Base-by-base conservation (phyloP, 129 eudicot genomes). In the Pittosporum tobira region DNA sequence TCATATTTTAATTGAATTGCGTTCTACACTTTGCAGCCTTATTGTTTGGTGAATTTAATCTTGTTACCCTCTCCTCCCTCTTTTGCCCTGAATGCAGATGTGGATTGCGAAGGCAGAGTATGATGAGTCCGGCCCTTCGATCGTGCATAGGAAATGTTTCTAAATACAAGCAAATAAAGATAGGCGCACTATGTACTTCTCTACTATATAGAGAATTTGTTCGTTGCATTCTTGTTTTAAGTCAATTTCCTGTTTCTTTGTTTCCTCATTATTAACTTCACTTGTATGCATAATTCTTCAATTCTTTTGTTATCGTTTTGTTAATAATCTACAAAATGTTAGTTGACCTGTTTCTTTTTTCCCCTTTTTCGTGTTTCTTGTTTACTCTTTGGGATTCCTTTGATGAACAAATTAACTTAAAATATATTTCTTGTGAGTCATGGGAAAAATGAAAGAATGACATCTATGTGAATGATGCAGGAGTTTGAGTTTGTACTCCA, bases 141-240 rank as follows among this genome's bases (percentile, higher is more conserved):
- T 82, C 59, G 84, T 82, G 67, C 89, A 78, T 75, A 72, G 89
- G 79, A 82, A 78, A 62, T 81, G 88, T 54, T 81, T 77, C 88
- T 81, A 61, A 82, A 15, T 31, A 28, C 11, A 21, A 53, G 42
- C 47, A 21, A 28, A 12, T 43, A 12, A 1, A 36, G 28, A 52
- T 8, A 26, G 29, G 50, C 38, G 23, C 13, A 20, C 25, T 21
- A 36, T 12, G 31, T 64, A n/a, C 12, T 30, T 24, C 36, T 30
- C 22, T 63, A 22, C 36, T 47, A 0, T 47, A 23, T 19, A 23
- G 22, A 47, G 51, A 47, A 47, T 9, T 19, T 15, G 25, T 6
- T 47, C 11, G 51, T 47, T 47, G 51, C 26, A 15, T 18, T 34
- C 40, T 34, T 12, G 10, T 34, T 51, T 57, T 56, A 51, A 26